Percentiles rank a stretch among this genome's conserved stretches.
Evolutionary conservation across 441 rosid genomes (phyloP).

Genomic region (Eruca vesicaria): DNA sequence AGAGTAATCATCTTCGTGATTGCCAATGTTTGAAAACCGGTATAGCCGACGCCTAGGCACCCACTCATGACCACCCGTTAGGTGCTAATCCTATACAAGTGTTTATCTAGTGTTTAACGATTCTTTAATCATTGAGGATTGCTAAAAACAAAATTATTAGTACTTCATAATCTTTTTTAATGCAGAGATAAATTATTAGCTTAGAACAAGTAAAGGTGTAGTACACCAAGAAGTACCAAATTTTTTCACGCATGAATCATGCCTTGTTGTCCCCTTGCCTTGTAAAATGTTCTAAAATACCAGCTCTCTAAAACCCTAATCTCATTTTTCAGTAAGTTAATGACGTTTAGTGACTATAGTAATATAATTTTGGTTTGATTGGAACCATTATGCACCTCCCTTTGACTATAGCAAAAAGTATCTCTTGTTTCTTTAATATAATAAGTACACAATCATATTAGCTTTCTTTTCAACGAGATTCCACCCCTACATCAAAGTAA

Average conservation of each 20-base stretch:
- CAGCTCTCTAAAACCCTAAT: slow-evolving; percentile 6
- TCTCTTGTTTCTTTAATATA: neutral
- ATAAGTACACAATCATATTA: neutral
- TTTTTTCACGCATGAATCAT: slow-evolving; percentile 28
- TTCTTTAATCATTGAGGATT: neutral
- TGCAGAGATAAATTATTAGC: neutral
- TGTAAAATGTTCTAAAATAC: slow-evolving; percentile 9
- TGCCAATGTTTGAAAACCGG: neutral
- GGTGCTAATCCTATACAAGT: too few relatives aligned
- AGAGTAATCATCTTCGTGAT: too few relatives aligned
- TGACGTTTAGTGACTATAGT: neutral
- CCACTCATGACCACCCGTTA: neutral
- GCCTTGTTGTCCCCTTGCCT: slow-evolving; percentile 18
- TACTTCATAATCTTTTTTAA: neutral
- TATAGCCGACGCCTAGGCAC: neutral
- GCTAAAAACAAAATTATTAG: neutral
- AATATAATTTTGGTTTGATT: slow-evolving; percentile 12
- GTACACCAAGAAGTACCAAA: slow-evolving; percentile 20
- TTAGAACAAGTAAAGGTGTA: slow-evolving; percentile 26
- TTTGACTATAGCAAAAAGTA: neutral
- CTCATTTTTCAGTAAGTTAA: neutral
- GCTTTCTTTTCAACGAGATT: slow-evolving; percentile 1
- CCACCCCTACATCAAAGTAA: neutral
- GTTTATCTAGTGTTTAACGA: neutral
- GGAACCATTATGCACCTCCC: neutral